These are phyloP conservation scores for Suillus clintonianus DNA, from an alignment of 768 basidiomycete species.

Conservation along the genomic window DNA sequence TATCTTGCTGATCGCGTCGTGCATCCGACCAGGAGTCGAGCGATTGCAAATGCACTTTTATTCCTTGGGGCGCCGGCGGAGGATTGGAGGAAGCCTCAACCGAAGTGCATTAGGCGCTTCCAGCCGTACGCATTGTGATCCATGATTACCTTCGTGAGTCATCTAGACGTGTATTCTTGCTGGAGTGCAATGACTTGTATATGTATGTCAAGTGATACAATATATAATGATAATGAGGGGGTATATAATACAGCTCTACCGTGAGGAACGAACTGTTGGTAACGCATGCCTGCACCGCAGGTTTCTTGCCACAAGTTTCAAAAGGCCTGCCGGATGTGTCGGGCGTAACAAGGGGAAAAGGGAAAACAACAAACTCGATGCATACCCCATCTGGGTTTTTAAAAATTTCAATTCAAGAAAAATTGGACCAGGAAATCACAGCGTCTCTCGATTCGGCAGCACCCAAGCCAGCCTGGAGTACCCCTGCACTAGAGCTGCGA, in stretches of 20 bases:
- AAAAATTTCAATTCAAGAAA: slow-evolving; percentile 23
- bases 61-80: neutral
- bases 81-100: slow-evolving; percentile 26
- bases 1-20: neutral
- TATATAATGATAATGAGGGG: neutral
- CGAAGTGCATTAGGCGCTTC: slow-evolving; percentile 18
- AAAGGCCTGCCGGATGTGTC: neutral
- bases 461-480: slow-evolving; percentile 50
- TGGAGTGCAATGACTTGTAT: neutral
- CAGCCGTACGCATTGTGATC: slow-evolving; percentile 8
- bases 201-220: neutral
- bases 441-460: slow-evolving; percentile 42
- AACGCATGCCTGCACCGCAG: slow-evolving; percentile 5
- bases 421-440: slow-evolving; percentile 63
- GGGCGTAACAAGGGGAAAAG: neutral
- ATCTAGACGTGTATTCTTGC: neutral
- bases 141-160: neutral
- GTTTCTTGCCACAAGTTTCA: neutral
- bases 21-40: neutral
- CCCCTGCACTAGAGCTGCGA: slow-evolving; percentile 51
- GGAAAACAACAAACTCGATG: neutral
- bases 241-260: neutral
- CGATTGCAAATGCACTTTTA: neutral
- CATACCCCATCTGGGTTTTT: neutral
- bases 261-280: neutral